Conservation (phyloP, 495 filamentous ascomycete genomes). For the Penicillium robsamsonii region DNA sequence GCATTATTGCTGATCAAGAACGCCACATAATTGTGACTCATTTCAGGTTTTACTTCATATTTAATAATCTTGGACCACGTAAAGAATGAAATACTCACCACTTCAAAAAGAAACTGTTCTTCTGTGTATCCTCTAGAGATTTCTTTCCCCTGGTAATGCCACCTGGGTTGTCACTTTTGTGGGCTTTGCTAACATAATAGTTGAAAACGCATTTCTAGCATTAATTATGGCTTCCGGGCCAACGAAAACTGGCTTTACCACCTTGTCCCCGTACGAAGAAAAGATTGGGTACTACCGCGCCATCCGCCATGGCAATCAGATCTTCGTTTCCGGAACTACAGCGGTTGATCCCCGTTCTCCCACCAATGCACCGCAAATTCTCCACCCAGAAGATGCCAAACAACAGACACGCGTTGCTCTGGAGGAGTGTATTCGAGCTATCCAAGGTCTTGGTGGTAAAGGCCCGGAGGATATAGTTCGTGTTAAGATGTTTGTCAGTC, state of each 20-base stretch:
- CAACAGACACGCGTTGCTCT: conserved; percentile 41
- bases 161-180: neutral
- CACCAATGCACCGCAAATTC: conserved; percentile 32
- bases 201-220: neutral
- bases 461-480: conserved; percentile 39
- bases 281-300: conserved; percentile 49
- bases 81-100: neutral
- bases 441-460: conserved; percentile 40
- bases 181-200: neutral
- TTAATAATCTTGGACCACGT: neutral
- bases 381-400: conserved; percentile 39
- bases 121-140: neutral
- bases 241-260: conserved; percentile 29
- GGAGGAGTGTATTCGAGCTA: conserved; percentile 39
- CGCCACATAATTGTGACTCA: neutral
- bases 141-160: neutral
- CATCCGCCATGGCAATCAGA: conserved; percentile 39
- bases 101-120: neutral
- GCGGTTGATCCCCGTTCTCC: conserved; percentile 38
- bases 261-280: conserved; percentile 44
- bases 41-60: neutral
- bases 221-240: neutral
- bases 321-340: conserved; percentile 50
- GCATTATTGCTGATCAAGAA: neutral
- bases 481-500: conserved; percentile 42